Evolutionary conservation across 2,329 filamentous ascomycete species (phyloP).

Genomic region (Zopfia rhizophila): DNA sequence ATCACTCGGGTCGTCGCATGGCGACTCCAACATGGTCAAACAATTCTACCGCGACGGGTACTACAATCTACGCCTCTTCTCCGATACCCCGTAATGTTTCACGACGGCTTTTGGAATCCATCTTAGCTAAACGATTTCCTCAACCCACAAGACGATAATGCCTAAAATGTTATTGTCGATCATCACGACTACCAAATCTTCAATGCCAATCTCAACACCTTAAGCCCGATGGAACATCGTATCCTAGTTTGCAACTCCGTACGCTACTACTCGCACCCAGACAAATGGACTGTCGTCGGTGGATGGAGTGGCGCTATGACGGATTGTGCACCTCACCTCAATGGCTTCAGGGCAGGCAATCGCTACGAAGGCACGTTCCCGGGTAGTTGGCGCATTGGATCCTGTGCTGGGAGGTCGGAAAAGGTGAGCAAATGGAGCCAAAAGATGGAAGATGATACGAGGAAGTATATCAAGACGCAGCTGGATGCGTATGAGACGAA

Average conservation of each 20-base stretch:
- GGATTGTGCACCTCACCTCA: slow-evolving; percentile 62
- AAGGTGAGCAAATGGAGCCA: slow-evolving; percentile 60
- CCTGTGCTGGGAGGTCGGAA: slow-evolving; percentile 63
- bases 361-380: slow-evolving; percentile 68
- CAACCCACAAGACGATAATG: slow-evolving; percentile 58
- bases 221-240: slow-evolving; percentile 64
- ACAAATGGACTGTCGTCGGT: slow-evolving; percentile 73
- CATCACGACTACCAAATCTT: slow-evolving; percentile 77
- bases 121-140: slow-evolving; percentile 70
- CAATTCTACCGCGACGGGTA: slow-evolving; percentile 67
- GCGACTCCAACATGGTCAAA: slow-evolving; percentile 59
- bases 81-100: slow-evolving; percentile 64
- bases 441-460: slow-evolving; percentile 57
- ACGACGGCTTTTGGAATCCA: slow-evolving; percentile 66
- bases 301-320: slow-evolving; percentile 76
- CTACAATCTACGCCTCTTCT: slow-evolving; percentile 58
- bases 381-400: slow-evolving; percentile 60
- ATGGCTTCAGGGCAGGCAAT: slow-evolving; percentile 61
- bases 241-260: slow-evolving; percentile 66
- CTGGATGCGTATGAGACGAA: slow-evolving; percentile 63
- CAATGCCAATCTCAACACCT: slow-evolving; percentile 59
- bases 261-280: slow-evolving; percentile 59
- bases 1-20: slow-evolving; percentile 66
- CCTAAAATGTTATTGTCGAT: slow-evolving; percentile 68
- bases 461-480: slow-evolving; percentile 65